A percentile compares a stretch with the other conserved stretches of the same genome.
These are phyloP conservation scores for Botryotinia calthae DNA, from an alignment of 2,329 filamentous ascomycete genomes.

Conservation along the genomic window DNA sequence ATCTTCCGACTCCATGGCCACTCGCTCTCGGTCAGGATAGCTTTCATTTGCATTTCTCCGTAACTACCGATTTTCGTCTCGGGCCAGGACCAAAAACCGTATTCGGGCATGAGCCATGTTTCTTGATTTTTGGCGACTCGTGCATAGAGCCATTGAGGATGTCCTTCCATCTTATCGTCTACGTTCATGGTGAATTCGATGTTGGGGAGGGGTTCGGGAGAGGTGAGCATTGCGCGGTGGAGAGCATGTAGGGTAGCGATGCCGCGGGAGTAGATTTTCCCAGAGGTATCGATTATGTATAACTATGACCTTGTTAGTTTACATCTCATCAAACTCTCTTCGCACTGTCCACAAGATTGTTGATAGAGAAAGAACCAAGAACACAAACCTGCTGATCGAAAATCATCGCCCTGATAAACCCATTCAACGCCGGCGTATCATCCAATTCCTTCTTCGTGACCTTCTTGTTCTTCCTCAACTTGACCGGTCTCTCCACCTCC, in stretches of 20 bases:
- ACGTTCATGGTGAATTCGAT: slow-evolving; percentile 52
- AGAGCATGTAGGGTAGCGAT: slow-evolving; percentile 51
- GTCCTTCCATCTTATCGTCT: slow-evolving; percentile 44
- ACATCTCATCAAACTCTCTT: neutral
- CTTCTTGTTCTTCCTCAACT: slow-evolving; percentile 10
- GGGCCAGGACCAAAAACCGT: slow-evolving; percentile 53
- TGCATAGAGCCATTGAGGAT: slow-evolving; percentile 15
- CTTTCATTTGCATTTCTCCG: slow-evolving; percentile 40
- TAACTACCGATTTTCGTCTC: slow-evolving; percentile 49
- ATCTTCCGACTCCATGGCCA: slow-evolving; percentile 39
- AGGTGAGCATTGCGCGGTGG: slow-evolving; percentile 50
- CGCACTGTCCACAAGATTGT: neutral
- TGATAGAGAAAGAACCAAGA: slow-evolving; percentile 24
- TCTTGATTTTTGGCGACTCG: slow-evolving; percentile 1
- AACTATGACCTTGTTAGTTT: slow-evolving; percentile 1
- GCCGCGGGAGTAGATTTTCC: slow-evolving; percentile 28
- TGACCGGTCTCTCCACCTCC: slow-evolving; percentile 24
- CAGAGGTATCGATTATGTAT: slow-evolving; percentile 14
- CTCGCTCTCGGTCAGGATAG: slow-evolving; percentile 40
- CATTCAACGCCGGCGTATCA: slow-evolving; percentile 11
- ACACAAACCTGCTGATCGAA: slow-evolving; percentile 20
- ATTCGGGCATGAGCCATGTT: slow-evolving; percentile 53
- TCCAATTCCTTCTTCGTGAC: slow-evolving; percentile 14
- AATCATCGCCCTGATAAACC: slow-evolving; percentile 19
- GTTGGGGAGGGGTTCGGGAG: slow-evolving; percentile 47